phyloP scores from a whole-genome alignment of 2,329 filamentous ascomycete species.

The Neofusicoccum umdonicola region DNA sequence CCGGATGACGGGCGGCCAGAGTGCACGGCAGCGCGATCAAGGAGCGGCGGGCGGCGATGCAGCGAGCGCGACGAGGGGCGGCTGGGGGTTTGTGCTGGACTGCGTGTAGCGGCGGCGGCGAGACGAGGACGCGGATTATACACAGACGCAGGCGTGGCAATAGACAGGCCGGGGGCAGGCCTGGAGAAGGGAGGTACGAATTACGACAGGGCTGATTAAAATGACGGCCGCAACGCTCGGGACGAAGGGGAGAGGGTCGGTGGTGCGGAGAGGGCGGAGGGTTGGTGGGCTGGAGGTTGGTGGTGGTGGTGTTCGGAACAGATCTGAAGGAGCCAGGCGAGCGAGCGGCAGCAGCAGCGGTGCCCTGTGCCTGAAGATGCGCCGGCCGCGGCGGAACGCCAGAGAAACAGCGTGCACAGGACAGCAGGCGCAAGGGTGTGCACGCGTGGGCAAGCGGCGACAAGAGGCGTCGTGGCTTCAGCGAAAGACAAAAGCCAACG shows the following conservation, averaged over 20 bases:
- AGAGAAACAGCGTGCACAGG: slow-evolving; percentile 6
- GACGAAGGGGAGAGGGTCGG: slow-evolving; percentile 1
- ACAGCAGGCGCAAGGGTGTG: background rate
- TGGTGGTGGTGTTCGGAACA: background rate
- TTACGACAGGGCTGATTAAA: slow-evolving; percentile 16
- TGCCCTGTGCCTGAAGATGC: slow-evolving; percentile 15
- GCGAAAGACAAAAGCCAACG: slow-evolving; percentile 7
- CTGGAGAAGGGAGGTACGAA: slow-evolving; percentile 17
- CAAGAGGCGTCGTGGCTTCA: slow-evolving; percentile 12
- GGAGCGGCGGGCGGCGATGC: background rate
- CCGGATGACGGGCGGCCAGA: background rate
- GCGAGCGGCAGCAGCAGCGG: background rate
- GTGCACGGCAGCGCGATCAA: slow-evolving; percentile 8
- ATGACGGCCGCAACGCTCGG: slow-evolving; percentile 14
- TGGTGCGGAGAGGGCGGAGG: background rate
- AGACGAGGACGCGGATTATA: slow-evolving; percentile 13
- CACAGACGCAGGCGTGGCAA: slow-evolving; percentile 10
- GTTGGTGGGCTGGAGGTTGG: background rate
- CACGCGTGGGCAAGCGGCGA: slow-evolving; percentile 1
- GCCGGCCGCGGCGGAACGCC: background rate
- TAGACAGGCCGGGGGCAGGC: slow-evolving; percentile 11
- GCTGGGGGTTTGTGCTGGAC: background rate
- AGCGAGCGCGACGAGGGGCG: background rate
- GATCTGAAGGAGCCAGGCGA: background rate
- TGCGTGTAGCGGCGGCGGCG: background rate